Percentiles rank a stretch among this genome's conserved stretches.
Conservation (phyloP, 129 eudicot genomes). For the Daucus carota region DNA sequence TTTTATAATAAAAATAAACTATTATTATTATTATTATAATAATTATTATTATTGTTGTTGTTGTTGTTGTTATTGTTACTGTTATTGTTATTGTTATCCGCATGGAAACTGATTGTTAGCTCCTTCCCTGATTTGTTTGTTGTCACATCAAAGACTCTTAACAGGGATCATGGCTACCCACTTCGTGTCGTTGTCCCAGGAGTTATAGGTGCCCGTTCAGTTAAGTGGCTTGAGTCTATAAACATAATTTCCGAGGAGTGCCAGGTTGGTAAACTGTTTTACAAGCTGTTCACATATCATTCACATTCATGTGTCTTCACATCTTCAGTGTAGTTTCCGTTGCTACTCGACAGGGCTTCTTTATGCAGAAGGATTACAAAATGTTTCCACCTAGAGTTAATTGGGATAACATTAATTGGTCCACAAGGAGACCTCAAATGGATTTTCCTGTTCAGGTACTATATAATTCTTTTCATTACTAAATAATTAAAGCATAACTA, state of each 20-base stretch:
- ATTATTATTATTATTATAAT: too few relatives aligned
- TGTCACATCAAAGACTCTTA: slow-evolving; percentile 51
- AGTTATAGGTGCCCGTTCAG: slow-evolving; percentile 98
- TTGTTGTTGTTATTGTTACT: too few relatives aligned
- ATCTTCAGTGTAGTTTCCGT: slow-evolving; percentile 15
- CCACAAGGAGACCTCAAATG: slow-evolving; percentile 90
- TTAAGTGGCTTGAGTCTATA: slow-evolving; percentile 89
- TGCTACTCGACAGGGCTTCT: slow-evolving; percentile 70
- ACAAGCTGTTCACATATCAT: slow-evolving; percentile 4
- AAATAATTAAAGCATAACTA: not conserved
- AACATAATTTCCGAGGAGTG: slow-evolving; percentile 79
- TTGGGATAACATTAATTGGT: slow-evolving; percentile 94
- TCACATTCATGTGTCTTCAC: not conserved
- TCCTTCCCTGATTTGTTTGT: slow-evolving; percentile 3
- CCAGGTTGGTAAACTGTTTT: slow-evolving; percentile 56
- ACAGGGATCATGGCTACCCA: slow-evolving; percentile 99
- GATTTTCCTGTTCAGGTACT: slow-evolving; percentile 95
- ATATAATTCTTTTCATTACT: not conserved
- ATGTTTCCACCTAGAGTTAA: slow-evolving; percentile 96
- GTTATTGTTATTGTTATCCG: too few relatives aligned
- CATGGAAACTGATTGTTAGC: not conserved
- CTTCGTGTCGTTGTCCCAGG: slow-evolving; percentile 95
- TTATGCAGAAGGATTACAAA: slow-evolving; percentile 94
- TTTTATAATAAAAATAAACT: too few relatives aligned
- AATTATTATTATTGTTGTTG: too few relatives aligned